Percentiles rank a stretch among this genome's conserved stretches.
Conservation (phyloP, 1,284 basidiomycete species). For the Microbotryum saponariae region DNA sequence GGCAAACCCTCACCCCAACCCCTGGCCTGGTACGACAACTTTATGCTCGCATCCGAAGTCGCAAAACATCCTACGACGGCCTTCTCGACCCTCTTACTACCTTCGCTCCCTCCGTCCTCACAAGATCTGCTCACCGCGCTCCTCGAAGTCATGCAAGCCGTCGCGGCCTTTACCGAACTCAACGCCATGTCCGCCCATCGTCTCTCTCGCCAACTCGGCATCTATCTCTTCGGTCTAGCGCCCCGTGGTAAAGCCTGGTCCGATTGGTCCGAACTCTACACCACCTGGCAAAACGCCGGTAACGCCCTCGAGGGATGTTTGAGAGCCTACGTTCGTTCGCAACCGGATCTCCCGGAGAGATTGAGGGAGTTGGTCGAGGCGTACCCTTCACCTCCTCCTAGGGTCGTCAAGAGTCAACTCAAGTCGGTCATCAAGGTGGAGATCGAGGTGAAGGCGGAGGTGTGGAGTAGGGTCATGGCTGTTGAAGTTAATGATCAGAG, state of each 20-base stretch:
- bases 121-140: conserved; percentile 10
- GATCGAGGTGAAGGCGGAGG: conserved; percentile 2
- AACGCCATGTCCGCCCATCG: conserved; percentile 24
- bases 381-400: not conserved
- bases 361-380: conserved; percentile 13
- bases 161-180: conserved; percentile 14
- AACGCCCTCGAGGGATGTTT: conserved; percentile 18
- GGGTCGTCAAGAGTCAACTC: conserved; percentile 11
- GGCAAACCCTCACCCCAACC: not conserved
- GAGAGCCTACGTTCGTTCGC: conserved; percentile 13
- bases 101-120: conserved; percentile 11
- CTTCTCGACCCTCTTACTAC: conserved; percentile 13
- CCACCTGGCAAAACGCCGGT: conserved; percentile 9
- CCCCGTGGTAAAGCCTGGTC: conserved; percentile 1
- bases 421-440: conserved; percentile 10
- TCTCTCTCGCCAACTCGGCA: conserved; percentile 16
- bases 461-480: not conserved
- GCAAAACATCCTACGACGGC: not conserved
- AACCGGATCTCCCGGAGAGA: conserved; percentile 13
- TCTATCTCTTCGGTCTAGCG: conserved; percentile 21
- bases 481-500: conserved; percentile 7
- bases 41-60: conserved; percentile 1
- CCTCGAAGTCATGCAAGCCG: conserved; percentile 12
- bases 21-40: conserved; percentile 18
- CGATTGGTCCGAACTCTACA: conserved; percentile 6